Conservation (phyloP, 2,329 filamentous ascomycete species). For the Pyricularia sp. region DNA sequence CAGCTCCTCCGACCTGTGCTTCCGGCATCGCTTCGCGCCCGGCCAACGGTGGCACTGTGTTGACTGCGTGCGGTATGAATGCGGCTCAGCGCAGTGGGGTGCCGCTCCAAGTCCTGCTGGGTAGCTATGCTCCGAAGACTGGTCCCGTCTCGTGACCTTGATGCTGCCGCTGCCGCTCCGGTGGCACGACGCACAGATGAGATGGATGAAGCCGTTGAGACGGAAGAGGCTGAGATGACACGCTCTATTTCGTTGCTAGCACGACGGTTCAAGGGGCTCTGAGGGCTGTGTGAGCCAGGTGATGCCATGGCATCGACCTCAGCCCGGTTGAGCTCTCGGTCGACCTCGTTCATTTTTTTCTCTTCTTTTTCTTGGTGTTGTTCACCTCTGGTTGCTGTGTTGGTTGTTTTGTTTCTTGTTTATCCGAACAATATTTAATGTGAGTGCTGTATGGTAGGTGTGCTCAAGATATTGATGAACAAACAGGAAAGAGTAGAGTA, state of each 20-base stretch:
- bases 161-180: conserved; percentile 9
- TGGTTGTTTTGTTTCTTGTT: too few relatives aligned
- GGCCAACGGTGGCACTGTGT: conserved; percentile 64
- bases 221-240: conserved; percentile 42
- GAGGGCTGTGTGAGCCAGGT: background rate
- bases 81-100: conserved; percentile 59
- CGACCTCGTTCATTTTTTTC: conserved; percentile 22
- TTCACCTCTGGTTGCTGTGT: too few relatives aligned
- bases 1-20: conserved; percentile 18
- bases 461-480: too few relatives aligned
- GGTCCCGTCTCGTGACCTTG: conserved; percentile 24
- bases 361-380: too few relatives aligned
- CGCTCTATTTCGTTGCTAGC: conserved; percentile 41
- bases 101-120: conserved; percentile 57
- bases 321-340: conserved; percentile 41
- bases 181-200: conserved; percentile 2
- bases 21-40: conserved; percentile 15
- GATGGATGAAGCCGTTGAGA: conserved; percentile 34
- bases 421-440: too few relatives aligned
- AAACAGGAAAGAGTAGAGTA: too few relatives aligned
- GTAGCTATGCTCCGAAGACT: conserved; percentile 54
- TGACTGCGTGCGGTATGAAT: conserved; percentile 65
- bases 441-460: too few relatives aligned
- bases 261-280: conserved; percentile 11
- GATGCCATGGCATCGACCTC: conserved; percentile 40